Conservation (phyloP, 2,329 filamentous ascomycete genomes). For the Clarireedia paspali region DNA sequence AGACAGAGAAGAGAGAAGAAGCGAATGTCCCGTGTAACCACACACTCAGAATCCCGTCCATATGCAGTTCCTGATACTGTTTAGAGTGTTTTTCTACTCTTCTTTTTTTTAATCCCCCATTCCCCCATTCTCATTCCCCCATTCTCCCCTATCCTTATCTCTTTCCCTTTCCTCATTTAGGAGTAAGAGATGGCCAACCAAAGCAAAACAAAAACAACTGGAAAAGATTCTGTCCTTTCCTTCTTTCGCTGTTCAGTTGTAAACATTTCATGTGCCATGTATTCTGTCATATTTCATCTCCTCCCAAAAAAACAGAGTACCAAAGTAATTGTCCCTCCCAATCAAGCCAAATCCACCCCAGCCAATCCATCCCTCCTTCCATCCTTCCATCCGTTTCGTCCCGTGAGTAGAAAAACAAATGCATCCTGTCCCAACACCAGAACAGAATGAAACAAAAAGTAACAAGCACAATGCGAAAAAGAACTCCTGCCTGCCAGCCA, state of each 20-base stretch:
- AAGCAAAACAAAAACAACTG: not conserved
- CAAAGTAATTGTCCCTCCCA: not conserved
- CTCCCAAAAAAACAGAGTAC: not conserved
- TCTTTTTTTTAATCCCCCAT: not conserved
- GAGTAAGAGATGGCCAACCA: not conserved
- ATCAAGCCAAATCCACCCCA: not conserved
- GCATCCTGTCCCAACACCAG: not conserved
- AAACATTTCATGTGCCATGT: not conserved
- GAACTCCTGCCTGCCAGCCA: conserved; percentile 6
- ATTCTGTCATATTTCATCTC: not conserved
- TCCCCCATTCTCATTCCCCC: not conserved
- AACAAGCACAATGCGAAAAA: not conserved
- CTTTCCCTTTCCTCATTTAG: not conserved
- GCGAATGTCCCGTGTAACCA: conserved; percentile 3
- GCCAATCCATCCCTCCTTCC: not conserved
- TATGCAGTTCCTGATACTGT: conserved; percentile 1
- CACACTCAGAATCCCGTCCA: conserved; percentile 2
- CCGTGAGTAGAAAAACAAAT: conserved; percentile 1
- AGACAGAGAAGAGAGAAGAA: conserved; percentile 2
- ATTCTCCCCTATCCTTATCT: not conserved
- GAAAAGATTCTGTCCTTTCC: not conserved
- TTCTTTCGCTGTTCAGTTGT: not conserved
- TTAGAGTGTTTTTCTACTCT: not conserved
- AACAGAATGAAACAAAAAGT: conserved; percentile 1
- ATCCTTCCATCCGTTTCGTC: conserved; percentile 3